Evolutionary conservation across 176 grass and related monocot genomes (phyloP).

Genomic region (Phragmites australis): DNA sequence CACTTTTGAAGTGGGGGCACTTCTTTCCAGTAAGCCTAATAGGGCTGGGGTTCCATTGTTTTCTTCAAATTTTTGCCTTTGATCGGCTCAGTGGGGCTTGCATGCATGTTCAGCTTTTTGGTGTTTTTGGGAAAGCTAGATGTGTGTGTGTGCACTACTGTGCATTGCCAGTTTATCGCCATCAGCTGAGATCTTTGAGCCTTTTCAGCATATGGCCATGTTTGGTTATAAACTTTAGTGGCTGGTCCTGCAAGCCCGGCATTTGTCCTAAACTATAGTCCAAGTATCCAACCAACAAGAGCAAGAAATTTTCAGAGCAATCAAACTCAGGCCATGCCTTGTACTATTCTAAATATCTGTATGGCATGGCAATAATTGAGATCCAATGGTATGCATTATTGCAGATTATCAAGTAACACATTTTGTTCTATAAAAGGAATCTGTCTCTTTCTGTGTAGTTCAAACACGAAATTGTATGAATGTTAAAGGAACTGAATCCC

Average conservation of each 20-base stretch:
- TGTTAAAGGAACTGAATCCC: too few relatives aligned
- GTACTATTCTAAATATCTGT: neutral
- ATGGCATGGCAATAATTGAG: slow-evolving; percentile 18
- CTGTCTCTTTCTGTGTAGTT: neutral
- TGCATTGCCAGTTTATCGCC: slow-evolving; percentile 29
- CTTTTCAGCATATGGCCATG: slow-evolving; percentile 1
- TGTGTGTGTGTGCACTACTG: slow-evolving; percentile 13
- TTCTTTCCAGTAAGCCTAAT: slow-evolving; percentile 30
- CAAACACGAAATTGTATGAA: neutral
- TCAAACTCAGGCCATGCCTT: neutral
- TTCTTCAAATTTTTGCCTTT: slow-evolving; percentile 38
- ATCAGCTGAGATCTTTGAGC: slow-evolving; percentile 13
- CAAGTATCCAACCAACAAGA: too few relatives aligned
- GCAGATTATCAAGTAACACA: neutral
- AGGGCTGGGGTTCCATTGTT: slow-evolving; percentile 18
- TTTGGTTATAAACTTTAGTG: slow-evolving; percentile 9
- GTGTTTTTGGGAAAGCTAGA: slow-evolving; percentile 29
- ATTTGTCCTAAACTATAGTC: too few relatives aligned
- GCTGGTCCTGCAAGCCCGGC: neutral
- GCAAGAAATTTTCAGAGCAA: neutral
- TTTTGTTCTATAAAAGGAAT: neutral
- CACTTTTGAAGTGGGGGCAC: slow-evolving; percentile 3
- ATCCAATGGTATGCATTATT: neutral
- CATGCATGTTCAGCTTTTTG: slow-evolving; percentile 25
- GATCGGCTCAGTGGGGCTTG: slow-evolving; percentile 21